phyloP scores from a whole-genome alignment of 2,329 filamentous ascomycete genomes.

The Falciphora oryzae region DNA sequence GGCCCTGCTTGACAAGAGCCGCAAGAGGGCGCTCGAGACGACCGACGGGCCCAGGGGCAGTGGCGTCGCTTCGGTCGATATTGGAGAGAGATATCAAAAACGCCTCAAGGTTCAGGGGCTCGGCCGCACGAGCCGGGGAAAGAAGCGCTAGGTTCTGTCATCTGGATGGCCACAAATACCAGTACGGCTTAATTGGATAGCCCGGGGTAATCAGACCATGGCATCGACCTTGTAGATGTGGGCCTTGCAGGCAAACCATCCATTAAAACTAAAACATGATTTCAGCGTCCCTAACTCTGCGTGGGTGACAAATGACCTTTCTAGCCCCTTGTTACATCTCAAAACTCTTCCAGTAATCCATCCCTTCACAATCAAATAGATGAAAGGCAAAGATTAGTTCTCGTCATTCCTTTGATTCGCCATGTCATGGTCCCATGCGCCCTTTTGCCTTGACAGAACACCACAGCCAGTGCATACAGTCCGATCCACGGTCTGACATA shows the following conservation, averaged over 20 bases:
- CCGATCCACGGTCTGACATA: too few species aligned
- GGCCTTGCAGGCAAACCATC: not conserved
- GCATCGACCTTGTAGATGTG: too few species aligned
- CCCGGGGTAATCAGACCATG: too few species aligned
- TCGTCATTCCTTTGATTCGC: too few species aligned
- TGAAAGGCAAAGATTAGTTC: too few species aligned
- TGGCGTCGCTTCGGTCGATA: constrained; percentile 40
- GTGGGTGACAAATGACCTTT: not conserved
- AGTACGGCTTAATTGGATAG: too few species aligned
- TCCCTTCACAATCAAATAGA: too few species aligned
- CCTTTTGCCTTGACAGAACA: too few species aligned
- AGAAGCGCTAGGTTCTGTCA: constrained; percentile 27
- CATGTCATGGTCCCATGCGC: too few species aligned
- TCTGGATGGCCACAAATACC: not conserved
- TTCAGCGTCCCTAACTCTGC: not conserved
- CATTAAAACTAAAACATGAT: not conserved
- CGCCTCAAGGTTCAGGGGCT: constrained; percentile 51
- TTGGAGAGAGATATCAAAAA: constrained; percentile 73
- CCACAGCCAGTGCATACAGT: too few species aligned
- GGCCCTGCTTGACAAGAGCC: constrained; percentile 71
- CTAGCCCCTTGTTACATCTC: too few species aligned
- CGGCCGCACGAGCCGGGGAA: constrained; percentile 39
- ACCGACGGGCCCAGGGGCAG: constrained; percentile 63
- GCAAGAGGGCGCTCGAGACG: constrained; percentile 69
- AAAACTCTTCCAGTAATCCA: not conserved